Conservation (phyloP, 148 eudicot species). For the Camellia japonica region DNA sequence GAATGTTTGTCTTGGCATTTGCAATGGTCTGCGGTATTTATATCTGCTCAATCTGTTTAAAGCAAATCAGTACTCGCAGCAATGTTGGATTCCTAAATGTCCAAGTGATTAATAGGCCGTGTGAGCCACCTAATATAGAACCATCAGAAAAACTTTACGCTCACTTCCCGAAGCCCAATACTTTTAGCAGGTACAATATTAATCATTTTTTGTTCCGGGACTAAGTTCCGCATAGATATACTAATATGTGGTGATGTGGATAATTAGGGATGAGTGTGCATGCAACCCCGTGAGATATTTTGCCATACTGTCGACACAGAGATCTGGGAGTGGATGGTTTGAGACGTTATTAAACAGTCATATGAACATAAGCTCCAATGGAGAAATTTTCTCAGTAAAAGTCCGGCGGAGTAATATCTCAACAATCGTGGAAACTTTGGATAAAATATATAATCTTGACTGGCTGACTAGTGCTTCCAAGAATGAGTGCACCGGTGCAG, state of each 20-base stretch:
- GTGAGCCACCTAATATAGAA: conserved; percentile 41
- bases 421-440: conserved; percentile 63
- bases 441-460: conserved; percentile 72
- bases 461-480: conserved; percentile 76
- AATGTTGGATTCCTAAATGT: conserved; percentile 25
- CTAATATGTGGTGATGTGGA: conserved; percentile 5
- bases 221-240: not conserved
- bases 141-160: conserved; percentile 51
- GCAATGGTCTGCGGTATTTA: conserved; percentile 66
- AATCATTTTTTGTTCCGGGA: not conserved
- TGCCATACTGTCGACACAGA: conserved; percentile 81
- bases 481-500: conserved; percentile 93
- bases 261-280: conserved; percentile 67
- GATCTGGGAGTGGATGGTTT: conserved; percentile 98
- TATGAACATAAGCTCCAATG: conserved; percentile 80
- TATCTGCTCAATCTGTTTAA: conserved; percentile 50
- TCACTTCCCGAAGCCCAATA: conserved; percentile 76
- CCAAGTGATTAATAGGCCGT: conserved; percentile 45
- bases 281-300: conserved; percentile 84
- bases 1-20: conserved; percentile 52
- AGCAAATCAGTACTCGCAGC: conserved; percentile 38
- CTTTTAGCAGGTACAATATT: conserved; percentile 54
- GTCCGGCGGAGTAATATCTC: conserved; percentile 61
- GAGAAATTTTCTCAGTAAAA: conserved; percentile 83
- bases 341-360: conserved; percentile 90